Percentiles rank a stretch among this genome's conserved stretches.
These are phyloP conservation scores for Fusarium zealandicum DNA, from an alignment of 2,329 filamentous ascomycete genomes.

Conservation along the genomic window DNA sequence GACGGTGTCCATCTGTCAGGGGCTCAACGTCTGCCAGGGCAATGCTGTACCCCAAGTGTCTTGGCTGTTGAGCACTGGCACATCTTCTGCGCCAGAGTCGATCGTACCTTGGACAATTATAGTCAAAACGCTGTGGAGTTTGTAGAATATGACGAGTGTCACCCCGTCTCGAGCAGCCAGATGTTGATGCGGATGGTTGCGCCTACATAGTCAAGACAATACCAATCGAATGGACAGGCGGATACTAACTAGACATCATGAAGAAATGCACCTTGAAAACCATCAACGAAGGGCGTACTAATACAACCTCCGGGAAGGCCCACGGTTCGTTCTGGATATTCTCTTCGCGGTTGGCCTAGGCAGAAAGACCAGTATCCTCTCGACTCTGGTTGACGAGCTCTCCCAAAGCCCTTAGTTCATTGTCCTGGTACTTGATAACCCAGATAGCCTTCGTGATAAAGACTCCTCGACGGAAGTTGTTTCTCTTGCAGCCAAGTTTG, in stretches of 20 bases:
- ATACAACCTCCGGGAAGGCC: slow-evolving; percentile 41
- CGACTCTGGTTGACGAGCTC: slow-evolving; percentile 59
- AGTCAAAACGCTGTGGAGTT: slow-evolving; percentile 50
- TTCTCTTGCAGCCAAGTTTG: too few relatives aligned
- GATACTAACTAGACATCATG: slow-evolving; percentile 56
- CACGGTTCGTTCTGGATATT: slow-evolving; percentile 69
- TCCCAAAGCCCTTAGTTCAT: slow-evolving; percentile 58
- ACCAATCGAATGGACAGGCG: slow-evolving; percentile 49
- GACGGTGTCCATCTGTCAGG: slow-evolving; percentile 55
- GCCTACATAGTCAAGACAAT: slow-evolving; percentile 52
- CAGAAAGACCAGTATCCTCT: slow-evolving; percentile 46
- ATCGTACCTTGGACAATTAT: slow-evolving; percentile 65
- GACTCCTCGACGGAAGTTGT: slow-evolving; percentile 19
- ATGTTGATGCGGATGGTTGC: slow-evolving; percentile 58
- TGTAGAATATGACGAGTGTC: slow-evolving; percentile 18
- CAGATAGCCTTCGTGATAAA: slow-evolving; percentile 44
- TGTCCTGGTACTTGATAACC: slow-evolving; percentile 58
- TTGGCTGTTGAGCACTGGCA: slow-evolving; percentile 71
- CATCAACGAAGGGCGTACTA: slow-evolving; percentile 50
- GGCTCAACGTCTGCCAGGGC: slow-evolving; percentile 59
- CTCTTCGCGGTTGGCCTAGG: slow-evolving; percentile 42
- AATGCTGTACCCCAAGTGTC: slow-evolving; percentile 65
- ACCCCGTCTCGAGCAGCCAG: slow-evolving; percentile 42
- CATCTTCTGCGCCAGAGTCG: slow-evolving; percentile 66
- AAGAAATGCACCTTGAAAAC: slow-evolving; percentile 57